Percentiles rank a stretch among this genome's conserved stretches.
These are phyloP conservation scores for Hymenoscyphus fraxineus DNA, from an alignment of 2,329 filamentous ascomycete species.

Conservation along the genomic window DNA sequence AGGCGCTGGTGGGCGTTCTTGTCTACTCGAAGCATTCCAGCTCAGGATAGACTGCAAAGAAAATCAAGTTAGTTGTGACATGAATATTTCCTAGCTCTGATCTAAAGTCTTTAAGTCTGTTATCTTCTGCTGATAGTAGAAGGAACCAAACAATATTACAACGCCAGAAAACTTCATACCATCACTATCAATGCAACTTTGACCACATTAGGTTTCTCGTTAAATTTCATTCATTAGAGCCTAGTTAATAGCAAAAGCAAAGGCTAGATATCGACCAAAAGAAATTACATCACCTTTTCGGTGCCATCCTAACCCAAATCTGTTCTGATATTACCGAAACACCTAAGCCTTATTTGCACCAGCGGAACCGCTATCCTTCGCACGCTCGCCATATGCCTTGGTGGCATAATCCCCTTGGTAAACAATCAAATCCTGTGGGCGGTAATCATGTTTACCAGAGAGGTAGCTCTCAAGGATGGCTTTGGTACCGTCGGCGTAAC, in stretches of 20 bases:
- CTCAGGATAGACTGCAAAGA: too few relatives aligned
- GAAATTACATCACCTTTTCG: background rate
- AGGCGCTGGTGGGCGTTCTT: too few relatives aligned
- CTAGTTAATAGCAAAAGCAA: background rate
- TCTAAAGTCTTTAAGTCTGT: too few relatives aligned
- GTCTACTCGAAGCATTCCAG: too few relatives aligned
- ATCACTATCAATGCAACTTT: too few relatives aligned
- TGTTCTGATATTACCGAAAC: background rate
- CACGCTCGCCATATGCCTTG: slow-evolving; percentile 49
- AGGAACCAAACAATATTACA: too few relatives aligned
- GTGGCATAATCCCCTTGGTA: slow-evolving; percentile 89
- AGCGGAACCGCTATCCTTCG: slow-evolving; percentile 21
- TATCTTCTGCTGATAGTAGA: too few relatives aligned
- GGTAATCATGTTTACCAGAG: slow-evolving; percentile 81
- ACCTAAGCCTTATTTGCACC: slow-evolving; percentile 23
- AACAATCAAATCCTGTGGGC: slow-evolving; percentile 86
- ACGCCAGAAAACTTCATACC: too few relatives aligned
- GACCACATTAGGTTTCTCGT: too few relatives aligned
- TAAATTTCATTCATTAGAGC: background rate
- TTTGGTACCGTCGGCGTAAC: slow-evolving; percentile 86
- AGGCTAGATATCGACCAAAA: slow-evolving; percentile 1
- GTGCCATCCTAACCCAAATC: background rate
- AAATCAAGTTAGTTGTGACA: too few relatives aligned
- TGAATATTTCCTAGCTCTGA: too few relatives aligned
- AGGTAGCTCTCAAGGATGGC: slow-evolving; percentile 89